Conservation (phyloP, 768 basidiomycete genomes). For the Tricholoma matsutake region DNA sequence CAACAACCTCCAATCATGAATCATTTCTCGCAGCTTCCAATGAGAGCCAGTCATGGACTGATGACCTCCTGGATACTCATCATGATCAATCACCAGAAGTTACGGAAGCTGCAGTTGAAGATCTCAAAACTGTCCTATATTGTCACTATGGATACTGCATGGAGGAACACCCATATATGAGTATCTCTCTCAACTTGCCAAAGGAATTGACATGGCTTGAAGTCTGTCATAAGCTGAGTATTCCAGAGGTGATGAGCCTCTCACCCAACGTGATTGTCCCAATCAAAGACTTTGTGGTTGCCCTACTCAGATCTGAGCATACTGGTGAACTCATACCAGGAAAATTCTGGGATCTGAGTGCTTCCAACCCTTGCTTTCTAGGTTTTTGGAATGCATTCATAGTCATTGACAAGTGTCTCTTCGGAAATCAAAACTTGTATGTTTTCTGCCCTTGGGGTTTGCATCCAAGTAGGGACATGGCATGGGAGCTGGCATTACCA, state of each 20-base stretch:
- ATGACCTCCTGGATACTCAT: conserved; percentile 1
- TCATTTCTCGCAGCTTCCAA: neutral
- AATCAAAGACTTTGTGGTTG: neutral
- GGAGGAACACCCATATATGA: neutral
- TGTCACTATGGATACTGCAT: neutral
- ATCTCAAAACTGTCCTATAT: neutral
- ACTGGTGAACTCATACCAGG: neutral
- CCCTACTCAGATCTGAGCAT: neutral
- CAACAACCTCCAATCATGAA: neutral
- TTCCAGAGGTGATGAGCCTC: neutral
- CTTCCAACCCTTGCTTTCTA: neutral
- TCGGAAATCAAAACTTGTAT: neutral
- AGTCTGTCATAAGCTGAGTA: neutral
- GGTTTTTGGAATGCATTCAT: neutral
- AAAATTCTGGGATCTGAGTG: conserved; percentile 1
- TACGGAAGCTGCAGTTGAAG: neutral
- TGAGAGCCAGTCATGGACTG: neutral
- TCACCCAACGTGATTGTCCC: neutral
- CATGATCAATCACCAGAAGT: neutral
- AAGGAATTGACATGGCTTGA: neutral
- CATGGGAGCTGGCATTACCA: conserved; percentile 1
- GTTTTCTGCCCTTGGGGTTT: neutral
- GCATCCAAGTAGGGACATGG: neutral
- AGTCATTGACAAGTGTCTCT: neutral
- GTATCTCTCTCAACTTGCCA: neutral